Conservation (phyloP, 2,329 filamentous ascomycete genomes). For the Alternaria arbusti region DNA sequence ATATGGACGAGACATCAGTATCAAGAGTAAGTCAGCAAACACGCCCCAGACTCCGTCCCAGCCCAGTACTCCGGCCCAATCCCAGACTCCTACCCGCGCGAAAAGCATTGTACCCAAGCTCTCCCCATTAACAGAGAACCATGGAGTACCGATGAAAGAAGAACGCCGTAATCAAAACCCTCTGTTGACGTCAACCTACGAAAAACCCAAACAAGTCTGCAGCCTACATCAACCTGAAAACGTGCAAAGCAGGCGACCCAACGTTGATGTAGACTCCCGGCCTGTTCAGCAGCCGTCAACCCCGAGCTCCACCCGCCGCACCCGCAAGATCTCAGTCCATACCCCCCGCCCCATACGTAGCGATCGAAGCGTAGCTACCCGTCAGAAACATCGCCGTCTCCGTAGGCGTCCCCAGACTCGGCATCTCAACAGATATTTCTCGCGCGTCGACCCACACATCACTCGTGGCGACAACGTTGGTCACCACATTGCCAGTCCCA, state of each 20-base stretch:
- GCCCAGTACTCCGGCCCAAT: not conserved
- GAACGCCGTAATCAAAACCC: not conserved
- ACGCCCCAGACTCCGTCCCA: not conserved
- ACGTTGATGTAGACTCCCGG: too few relatives aligned
- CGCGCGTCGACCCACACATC: not conserved
- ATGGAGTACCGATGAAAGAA: not conserved
- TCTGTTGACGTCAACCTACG: too few relatives aligned
- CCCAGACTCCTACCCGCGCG: not conserved
- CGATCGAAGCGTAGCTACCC: not conserved
- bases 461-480: too few relatives aligned
- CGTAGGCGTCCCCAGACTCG: not conserved
- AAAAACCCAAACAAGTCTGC: too few relatives aligned
- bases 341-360: not conserved
- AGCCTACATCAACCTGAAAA: too few relatives aligned
- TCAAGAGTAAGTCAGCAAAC: not conserved
- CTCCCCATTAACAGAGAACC: not conserved
- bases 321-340: not conserved
- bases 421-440: not conserved
- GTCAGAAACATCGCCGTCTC: not conserved
- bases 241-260: too few relatives aligned
- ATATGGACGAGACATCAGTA: not conserved
- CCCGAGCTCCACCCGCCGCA: not conserved
- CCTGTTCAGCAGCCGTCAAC: not conserved
- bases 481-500: too few relatives aligned
- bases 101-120: not conserved